Percentiles rank a stretch among this genome's conserved stretches.
Evolutionary conservation across 306 rosid genomes (phyloP).

Genomic region (Comarum palustre): DNA sequence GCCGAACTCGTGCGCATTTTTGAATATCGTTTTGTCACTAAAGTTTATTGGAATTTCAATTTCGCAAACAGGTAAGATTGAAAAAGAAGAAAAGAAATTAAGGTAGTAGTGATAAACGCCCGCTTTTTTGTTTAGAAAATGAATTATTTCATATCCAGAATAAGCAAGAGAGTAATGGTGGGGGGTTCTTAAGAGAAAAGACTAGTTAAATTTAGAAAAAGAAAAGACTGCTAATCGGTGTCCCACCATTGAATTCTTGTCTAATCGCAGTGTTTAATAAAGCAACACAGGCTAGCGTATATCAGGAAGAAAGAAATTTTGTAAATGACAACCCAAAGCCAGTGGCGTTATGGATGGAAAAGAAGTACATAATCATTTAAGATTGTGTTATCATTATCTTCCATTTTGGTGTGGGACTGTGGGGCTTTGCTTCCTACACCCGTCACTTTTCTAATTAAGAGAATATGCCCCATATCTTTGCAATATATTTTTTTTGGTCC

Average conservation of each 20-base stretch:
- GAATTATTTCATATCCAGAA: slow-evolving; percentile 18
- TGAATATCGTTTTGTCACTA: too few relatives aligned
- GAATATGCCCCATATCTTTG: not conserved
- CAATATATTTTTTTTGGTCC: not conserved
- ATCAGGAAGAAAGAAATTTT: slow-evolving; percentile 7
- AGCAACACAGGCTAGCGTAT: slow-evolving; percentile 15
- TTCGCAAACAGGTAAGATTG: too few relatives aligned
- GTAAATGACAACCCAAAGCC: slow-evolving; percentile 17
- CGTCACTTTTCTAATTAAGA: slow-evolving; percentile 16
- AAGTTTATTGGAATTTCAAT: too few relatives aligned
- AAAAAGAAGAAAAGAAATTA: too few relatives aligned
- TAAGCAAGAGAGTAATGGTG: slow-evolving; percentile 21
- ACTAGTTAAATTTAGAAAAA: slow-evolving; percentile 25
- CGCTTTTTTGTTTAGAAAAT: not conserved
- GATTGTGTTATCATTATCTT: slow-evolving; percentile 22
- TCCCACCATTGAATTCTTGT: slow-evolving; percentile 80
- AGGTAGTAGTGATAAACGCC: not conserved
- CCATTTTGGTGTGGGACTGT: slow-evolving; percentile 6
- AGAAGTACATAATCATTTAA: slow-evolving; percentile 21
- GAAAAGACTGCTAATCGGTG: slow-evolving; percentile 43
- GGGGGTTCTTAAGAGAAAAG: slow-evolving; percentile 39
- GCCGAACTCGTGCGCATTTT: not conserved
- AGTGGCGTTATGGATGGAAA: not conserved
- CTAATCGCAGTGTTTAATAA: slow-evolving; percentile 36
- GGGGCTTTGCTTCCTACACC: slow-evolving; percentile 4